Percentiles rank a stretch among this genome's conserved stretches.
phyloP scores from a whole-genome alignment of 768 basidiomycete genomes.

The Tephrocybe rancida region DNA sequence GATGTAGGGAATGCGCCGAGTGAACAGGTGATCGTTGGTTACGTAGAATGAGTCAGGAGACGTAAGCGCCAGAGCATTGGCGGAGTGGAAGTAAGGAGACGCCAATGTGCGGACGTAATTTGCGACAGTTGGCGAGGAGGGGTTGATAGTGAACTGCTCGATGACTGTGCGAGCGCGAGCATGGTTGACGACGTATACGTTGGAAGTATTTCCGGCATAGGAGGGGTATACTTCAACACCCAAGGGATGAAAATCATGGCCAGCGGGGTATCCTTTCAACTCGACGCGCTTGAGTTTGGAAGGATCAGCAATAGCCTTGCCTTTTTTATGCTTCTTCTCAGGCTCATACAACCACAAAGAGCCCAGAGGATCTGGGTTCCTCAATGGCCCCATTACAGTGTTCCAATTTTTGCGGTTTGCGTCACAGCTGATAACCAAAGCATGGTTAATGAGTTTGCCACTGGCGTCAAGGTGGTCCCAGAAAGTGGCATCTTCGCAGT shows the following conservation, averaged over 20 bases:
- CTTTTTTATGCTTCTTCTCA: conserved; percentile 9
- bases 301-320: conserved; percentile 11
- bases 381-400: conserved; percentile 74
- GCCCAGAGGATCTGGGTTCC: conserved; percentile 58
- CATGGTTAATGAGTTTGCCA: conserved; percentile 42
- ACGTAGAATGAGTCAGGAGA: conserved; percentile 72
- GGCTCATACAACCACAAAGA: conserved; percentile 59
- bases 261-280: conserved; percentile 53
- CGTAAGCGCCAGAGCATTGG: conserved; percentile 69
- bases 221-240: conserved; percentile 64
- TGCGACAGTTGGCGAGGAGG: conserved; percentile 42
- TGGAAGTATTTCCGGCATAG: conserved; percentile 45
- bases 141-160: conserved; percentile 66
- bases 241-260: conserved; percentile 72
- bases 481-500: conserved; percentile 67
- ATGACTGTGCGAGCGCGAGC: conserved; percentile 60
- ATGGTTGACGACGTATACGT: conserved; percentile 72
- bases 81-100: conserved; percentile 59
- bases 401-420: conserved; percentile 66
- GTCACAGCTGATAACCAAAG: conserved; percentile 56
- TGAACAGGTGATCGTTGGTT: conserved; percentile 72
- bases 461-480: conserved; percentile 57
- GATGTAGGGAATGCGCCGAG: conserved; percentile 58
- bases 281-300: conserved; percentile 39
- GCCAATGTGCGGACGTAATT: conserved; percentile 62